A percentile compares a stretch with the other conserved stretches of the same genome.
Conservation (phyloP, 345 rosid genomes). For the Tarenaya hassleriana region DNA sequence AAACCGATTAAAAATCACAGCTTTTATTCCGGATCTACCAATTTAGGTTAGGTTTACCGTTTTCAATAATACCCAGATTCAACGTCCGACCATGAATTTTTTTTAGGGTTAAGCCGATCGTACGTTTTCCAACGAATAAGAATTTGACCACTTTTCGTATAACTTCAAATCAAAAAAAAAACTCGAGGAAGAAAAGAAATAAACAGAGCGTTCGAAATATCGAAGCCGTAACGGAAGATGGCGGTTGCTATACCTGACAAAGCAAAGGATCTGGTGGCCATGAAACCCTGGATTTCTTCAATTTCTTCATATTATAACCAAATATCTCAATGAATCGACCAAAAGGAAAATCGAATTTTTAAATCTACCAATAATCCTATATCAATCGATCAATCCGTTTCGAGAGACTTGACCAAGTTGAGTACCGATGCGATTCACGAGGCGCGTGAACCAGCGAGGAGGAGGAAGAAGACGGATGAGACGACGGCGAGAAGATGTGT, state of each 20-base stretch:
- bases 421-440: no score
- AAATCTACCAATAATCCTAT: conserved; percentile 2
- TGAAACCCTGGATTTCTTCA: conserved; percentile 45
- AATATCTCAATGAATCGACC: conserved; percentile 12
- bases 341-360: background rate
- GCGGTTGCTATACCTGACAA: conserved; percentile 44
- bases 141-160: no score
- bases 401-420: no score
- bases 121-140: background rate
- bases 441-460: no score
- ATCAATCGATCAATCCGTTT: background rate
- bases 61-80: background rate
- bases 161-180: no score
- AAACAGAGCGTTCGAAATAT: background rate
- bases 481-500: no score
- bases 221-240: background rate
- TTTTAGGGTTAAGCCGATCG: no score
- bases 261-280: conserved; percentile 48
- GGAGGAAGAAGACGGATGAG: no score
- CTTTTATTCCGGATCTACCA: background rate
- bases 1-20: no score
- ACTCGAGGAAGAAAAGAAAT: background rate
- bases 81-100: background rate
- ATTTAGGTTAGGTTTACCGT: background rate
- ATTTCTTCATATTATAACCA: conserved; percentile 32